Conservation (phyloP, 139 green algal genomes). For the Volvox africanus region DNA sequence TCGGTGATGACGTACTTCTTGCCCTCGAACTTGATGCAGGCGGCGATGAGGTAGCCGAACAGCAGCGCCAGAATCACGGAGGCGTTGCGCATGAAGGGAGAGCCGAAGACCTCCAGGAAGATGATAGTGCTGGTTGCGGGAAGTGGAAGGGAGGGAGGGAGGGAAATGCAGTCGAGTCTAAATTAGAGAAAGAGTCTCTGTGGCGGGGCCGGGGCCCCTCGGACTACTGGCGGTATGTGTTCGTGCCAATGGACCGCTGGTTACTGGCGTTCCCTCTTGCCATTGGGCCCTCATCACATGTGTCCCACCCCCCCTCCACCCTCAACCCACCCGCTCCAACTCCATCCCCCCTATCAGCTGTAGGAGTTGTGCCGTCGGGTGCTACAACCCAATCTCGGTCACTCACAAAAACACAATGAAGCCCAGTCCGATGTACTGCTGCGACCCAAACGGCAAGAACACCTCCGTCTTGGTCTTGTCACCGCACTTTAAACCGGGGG, state of each 20-base stretch:
- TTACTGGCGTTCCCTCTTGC: too few relatives aligned
- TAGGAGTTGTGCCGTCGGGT: too few relatives aligned
- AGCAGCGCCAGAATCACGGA: constrained; percentile 68
- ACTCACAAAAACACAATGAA: constrained; percentile 62
- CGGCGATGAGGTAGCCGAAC: constrained; percentile 68
- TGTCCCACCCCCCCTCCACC: background rate
- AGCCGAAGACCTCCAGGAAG: constrained; percentile 82
- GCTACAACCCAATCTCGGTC: background rate
- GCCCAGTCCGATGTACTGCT: constrained; percentile 75
- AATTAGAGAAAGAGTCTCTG: too few relatives aligned
- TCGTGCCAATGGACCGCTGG: too few relatives aligned
- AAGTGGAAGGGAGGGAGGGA: too few relatives aligned
- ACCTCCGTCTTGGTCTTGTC: constrained; percentile 73
- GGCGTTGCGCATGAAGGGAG: constrained; percentile 81
- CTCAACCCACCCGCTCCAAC: background rate
- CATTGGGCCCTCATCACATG: too few relatives aligned
- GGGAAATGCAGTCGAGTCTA: too few relatives aligned
- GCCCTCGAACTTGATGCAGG: constrained; percentile 57
- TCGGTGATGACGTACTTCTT: constrained; percentile 59
- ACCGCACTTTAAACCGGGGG: constrained; percentile 38
- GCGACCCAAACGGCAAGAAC: constrained; percentile 69
- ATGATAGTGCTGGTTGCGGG: constrained; percentile 57
- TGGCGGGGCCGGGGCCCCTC: too few relatives aligned
- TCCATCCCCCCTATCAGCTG: too few relatives aligned
- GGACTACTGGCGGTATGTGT: too few relatives aligned